Conservation (phyloP, 106 monocot genomes). For the Amphibolis antarctica region DNA sequence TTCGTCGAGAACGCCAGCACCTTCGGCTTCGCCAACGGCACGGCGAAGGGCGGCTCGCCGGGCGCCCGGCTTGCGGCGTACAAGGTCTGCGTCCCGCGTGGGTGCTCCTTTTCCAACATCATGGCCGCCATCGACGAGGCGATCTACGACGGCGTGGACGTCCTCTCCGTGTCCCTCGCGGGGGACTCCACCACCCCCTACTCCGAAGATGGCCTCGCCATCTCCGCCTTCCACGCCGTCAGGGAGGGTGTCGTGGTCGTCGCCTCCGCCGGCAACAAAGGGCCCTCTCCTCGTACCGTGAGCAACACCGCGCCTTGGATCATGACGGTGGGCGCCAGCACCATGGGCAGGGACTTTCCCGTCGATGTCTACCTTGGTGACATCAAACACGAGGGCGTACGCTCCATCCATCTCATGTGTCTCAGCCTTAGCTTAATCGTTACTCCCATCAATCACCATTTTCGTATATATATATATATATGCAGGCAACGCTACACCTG, state of each 20-base stretch:
- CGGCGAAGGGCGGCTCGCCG: slow-evolving; percentile 43
- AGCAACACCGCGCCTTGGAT: slow-evolving; percentile 23
- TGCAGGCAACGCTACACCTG: neutral
- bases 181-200: neutral
- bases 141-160: slow-evolving; percentile 50
- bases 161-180: slow-evolving; percentile 42
- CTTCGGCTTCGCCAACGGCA: slow-evolving; percentile 32
- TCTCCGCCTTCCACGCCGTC: slow-evolving; percentile 15
- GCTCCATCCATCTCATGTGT: too few relatives aligned
- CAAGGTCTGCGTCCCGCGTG: slow-evolving; percentile 25
- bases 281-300: neutral
- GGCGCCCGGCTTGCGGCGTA: slow-evolving; percentile 36
- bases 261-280: slow-evolving; percentile 8
- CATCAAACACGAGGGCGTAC: slow-evolving; percentile 11
- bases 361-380: slow-evolving; percentile 14
- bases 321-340: slow-evolving; percentile 13
- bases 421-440: neutral
- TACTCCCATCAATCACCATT: neutral
- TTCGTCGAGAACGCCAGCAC: slow-evolving; percentile 15
- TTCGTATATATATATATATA: neutral
- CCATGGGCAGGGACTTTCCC: slow-evolving; percentile 10
- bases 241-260: slow-evolving; percentile 9
- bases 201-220: slow-evolving; percentile 3
- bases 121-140: slow-evolving; percentile 34
- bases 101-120: slow-evolving; percentile 22